Evolutionary conservation across 352 stramenopile genomes (phyloP), one percentile per base, ranked within the genome.

Genomic region (Phytopythium oedochilum): DNA sequence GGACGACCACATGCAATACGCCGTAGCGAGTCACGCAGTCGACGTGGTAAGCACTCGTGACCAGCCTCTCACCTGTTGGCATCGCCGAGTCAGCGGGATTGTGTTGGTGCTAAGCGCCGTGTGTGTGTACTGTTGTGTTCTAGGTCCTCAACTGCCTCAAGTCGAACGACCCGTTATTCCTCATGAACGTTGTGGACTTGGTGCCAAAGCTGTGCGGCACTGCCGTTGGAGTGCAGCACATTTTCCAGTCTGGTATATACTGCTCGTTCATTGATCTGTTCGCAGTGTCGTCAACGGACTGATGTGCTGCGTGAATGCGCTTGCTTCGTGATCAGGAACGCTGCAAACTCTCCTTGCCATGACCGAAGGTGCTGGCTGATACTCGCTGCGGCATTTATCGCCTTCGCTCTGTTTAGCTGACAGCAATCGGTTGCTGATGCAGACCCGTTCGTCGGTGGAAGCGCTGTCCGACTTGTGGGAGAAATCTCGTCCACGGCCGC

Each of bases 101-200:
- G n/a, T 28, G 18, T 35, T 10, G 28, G 50, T 48, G 18, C 57
- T n/a, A 17, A 32, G 25, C 32, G 5, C 32, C n/a, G n/a, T n/a
- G n/a, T n/a, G n/a, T n/a, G n/a, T n/a, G n/a, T n/a, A n/a, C 35
- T 61, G 39, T 36, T 57, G 46, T 57, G 39, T 58, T 47, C 40
- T 48, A 93, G 85, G 71, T 94, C 56, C 48, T 94, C 34, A 63
- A 82, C 26, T 83, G 79, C 36, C 63, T 94, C 32, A 75, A 87
- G 60, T 91, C 83, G 10, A 71, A 78, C n/a, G 85, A 94, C 47
- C 61, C 78, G 6, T 60, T 94, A 20, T 92, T 93, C 54, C 59
- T 92, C 59, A 88, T 94, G 81, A 94, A 91, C 46, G 66, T 94
- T 20, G 65, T 93, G 14, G 85, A 94, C 55, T 66, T 94, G 47